phyloP scores from a whole-genome alignment of 371 early-diverging fungal genomes.

The Saksenaea oblongispora region DNA sequence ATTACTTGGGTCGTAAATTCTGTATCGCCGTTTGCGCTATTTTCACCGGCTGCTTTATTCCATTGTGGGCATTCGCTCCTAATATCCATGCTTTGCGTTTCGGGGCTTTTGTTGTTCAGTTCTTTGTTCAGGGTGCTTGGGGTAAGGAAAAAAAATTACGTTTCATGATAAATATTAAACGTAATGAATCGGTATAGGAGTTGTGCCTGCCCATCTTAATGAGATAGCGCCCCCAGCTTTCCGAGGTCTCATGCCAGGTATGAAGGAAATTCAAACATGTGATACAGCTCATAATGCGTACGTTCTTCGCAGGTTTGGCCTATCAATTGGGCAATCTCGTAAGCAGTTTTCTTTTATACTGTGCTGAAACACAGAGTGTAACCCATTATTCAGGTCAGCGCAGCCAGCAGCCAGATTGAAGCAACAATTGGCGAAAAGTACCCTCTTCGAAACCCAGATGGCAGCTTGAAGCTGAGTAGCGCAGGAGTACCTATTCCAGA shows the following conservation, averaged over 20 bases:
- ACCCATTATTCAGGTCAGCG: constrained; percentile 35
- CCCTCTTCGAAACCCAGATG: constrained; percentile 28
- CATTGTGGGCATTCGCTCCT: constrained; percentile 59
- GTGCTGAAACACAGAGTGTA: not conserved
- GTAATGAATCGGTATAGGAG: constrained; percentile 12
- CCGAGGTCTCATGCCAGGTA: constrained; percentile 61
- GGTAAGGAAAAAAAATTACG: constrained; percentile 25
- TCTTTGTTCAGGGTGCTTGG: constrained; percentile 66
- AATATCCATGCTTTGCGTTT: constrained; percentile 39
- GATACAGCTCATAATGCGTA: not conserved
- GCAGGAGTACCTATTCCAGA: constrained; percentile 52
- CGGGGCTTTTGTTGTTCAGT: constrained; percentile 62
- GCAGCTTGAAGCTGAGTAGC: constrained; percentile 22
- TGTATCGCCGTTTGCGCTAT: constrained; percentile 46
- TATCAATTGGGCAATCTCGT: constrained; percentile 69
- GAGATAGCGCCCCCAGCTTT: constrained; percentile 64
- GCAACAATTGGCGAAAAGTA: constrained; percentile 57
- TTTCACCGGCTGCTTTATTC: constrained; percentile 58
- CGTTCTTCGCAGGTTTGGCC: constrained; percentile 33
- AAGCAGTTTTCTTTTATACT: not conserved
- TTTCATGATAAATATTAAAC: not conserved
- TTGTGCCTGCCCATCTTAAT: constrained; percentile 64
- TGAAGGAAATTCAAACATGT: not conserved
- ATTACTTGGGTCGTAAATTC: constrained; percentile 64
- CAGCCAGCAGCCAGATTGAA: constrained; percentile 65